Conservation (phyloP, 805 yeast genomes). For the Kregervanrija pseudodelftensis region DNA sequence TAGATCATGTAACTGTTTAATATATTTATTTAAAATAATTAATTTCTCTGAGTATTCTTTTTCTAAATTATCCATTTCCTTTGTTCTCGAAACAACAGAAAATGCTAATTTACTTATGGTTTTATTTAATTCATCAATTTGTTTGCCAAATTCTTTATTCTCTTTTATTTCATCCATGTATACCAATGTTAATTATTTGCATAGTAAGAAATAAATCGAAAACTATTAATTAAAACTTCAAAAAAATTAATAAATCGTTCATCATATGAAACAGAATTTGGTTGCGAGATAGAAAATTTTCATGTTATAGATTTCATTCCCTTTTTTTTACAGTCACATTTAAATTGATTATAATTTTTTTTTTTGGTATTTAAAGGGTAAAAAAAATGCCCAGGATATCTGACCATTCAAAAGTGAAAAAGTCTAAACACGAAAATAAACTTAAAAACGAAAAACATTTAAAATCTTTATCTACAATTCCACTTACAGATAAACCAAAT, state of each 20-base stretch:
- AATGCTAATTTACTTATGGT: conserved; percentile 28
- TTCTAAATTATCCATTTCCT: conserved; percentile 29
- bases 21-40: conserved; percentile 14
- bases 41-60: conserved; percentile 16
- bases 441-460: too few species aligned
- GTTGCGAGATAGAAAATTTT: too few species aligned
- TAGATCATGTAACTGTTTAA: conserved; percentile 11
- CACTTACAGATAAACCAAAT: not conserved
- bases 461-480: not conserved
- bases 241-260: too few species aligned
- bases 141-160: conserved; percentile 2
- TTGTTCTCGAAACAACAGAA: conserved; percentile 30
- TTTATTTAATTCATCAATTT: conserved; percentile 15
- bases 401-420: too few species aligned
- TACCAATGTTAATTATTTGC: not conserved
- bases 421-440: too few species aligned
- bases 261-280: too few species aligned
- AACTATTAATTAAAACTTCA: too few species aligned
- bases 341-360: not conserved
- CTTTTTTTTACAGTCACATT: not conserved
- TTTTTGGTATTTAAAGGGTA: not conserved
- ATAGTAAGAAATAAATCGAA: not conserved
- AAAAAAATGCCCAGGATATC: not conserved
- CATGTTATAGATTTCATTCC: not conserved
- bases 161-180: not conserved